Conservation (phyloP, 2,329 filamentous ascomycete genomes). For the Pseudocercospora fijiensis region DNA sequence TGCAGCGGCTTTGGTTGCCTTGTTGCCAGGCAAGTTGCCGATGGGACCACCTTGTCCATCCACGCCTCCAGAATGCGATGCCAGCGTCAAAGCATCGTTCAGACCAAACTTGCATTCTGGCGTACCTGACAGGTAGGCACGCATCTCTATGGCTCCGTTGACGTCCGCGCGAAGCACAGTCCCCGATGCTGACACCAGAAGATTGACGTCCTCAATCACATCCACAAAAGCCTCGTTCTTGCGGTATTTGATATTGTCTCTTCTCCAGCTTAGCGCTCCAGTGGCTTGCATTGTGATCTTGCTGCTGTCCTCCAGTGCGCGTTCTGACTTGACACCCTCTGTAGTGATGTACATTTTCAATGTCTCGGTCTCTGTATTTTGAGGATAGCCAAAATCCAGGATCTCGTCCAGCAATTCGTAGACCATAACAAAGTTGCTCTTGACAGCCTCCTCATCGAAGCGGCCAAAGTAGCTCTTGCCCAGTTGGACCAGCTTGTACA, state of each 20-base stretch:
- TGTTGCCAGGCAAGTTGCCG: slow-evolving; percentile 76
- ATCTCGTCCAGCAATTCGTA: slow-evolving; percentile 98
- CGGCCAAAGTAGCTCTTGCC: slow-evolving; percentile 98
- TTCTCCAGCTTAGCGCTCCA: slow-evolving; percentile 92
- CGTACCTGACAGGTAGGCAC: slow-evolving; percentile 91
- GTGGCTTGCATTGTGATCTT: slow-evolving; percentile 99
- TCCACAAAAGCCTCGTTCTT: slow-evolving; percentile 99
- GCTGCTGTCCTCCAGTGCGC: slow-evolving; percentile 81
- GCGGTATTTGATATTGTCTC: slow-evolving; percentile 96
- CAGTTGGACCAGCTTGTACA: slow-evolving; percentile 86
- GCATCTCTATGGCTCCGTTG: slow-evolving; percentile 97
- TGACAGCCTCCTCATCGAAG: slow-evolving; percentile 98
- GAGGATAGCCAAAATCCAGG: slow-evolving; percentile 96
- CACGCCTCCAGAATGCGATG: slow-evolving; percentile 49
- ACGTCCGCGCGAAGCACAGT: slow-evolving; percentile 94
- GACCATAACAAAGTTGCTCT: slow-evolving; percentile 99
- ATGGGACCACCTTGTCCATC: slow-evolving; percentile 61
- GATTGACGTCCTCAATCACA: slow-evolving; percentile 97
- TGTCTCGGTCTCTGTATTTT: slow-evolving; percentile 98
- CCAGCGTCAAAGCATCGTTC: slow-evolving; percentile 91
- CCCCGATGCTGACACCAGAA: slow-evolving; percentile 97
- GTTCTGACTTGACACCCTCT: slow-evolving; percentile 92
- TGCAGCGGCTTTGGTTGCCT: slow-evolving; percentile 91
- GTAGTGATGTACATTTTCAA: slow-evolving; percentile 99
- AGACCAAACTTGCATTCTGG: slow-evolving; percentile 99